Base-by-base conservation (phyloP, 2,329 filamentous ascomycete genomes). In the Cryphonectria japonica region DNA sequence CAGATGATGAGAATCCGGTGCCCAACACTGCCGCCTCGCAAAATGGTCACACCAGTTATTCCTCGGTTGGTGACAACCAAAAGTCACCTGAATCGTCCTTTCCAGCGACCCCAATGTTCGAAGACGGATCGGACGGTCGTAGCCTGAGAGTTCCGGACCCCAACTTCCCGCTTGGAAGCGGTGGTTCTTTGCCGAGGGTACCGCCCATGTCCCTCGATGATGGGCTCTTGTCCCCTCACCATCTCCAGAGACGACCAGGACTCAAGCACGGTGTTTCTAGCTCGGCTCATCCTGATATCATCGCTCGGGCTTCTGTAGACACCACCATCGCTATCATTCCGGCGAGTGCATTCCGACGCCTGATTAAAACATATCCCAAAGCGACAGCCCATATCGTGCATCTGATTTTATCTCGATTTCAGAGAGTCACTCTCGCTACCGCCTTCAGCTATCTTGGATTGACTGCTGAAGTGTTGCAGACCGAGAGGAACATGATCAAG, bases 301-400 rank as follows among this genome's bases (percentile, higher is more conserved):
- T 99, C 74, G 96, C 95, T n/a, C 89, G 96, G 74, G 96, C 96
- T 7, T 97, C 94, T 22, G 92, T 97, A 34, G 97, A 99, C 78
- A 99, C 96, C 0, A 99, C 97, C 0, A 98, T 99, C 80, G 96
- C 96, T 7, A 97, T 99, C 74, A 99, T 99, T 70, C 97, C 97
- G 1, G 96, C 96, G 0, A 97, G 94, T 78, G 97, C 96, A 3
- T 99, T 99, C 77, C 90, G 94, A 68, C 91, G 97, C 11, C 85
- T 99, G 67, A 99, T 97, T 66, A 90, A 93, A 77, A 91, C 98
- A 34, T 99, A 98, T 76, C 96, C 96, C 13, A 97, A 97, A 82
- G 95, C 97, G 13, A 98, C 96, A 2, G 92, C 96, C 1, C 97
- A 99, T 78, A 98, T 99, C 74, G 94, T 99, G 7, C 96, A 99